Percentiles rank a stretch among this genome's conserved stretches.
These are phyloP conservation scores for Diaporthe citriasiana DNA, from an alignment of 2,329 filamentous ascomycete species.

Conservation along the genomic window DNA sequence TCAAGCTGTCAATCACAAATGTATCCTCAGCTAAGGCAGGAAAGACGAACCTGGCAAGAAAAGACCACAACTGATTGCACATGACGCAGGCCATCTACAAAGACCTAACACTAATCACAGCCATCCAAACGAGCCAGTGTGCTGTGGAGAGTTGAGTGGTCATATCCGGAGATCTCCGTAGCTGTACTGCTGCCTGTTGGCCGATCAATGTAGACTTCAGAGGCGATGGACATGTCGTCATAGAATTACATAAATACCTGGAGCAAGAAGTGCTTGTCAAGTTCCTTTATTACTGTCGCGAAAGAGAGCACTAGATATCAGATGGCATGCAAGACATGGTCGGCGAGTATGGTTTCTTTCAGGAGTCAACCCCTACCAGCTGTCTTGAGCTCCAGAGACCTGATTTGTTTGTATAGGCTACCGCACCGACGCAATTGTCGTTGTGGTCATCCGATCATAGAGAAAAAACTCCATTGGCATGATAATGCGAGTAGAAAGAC, in stretches of 20 bases:
- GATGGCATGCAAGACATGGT: background rate
- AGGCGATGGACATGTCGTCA: background rate
- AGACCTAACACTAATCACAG: background rate
- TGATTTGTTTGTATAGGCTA: too few relatives aligned
- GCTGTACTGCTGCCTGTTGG: background rate
- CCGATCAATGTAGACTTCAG: background rate
- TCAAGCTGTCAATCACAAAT: background rate
- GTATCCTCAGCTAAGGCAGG: background rate
- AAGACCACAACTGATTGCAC: background rate
- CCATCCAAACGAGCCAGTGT: background rate
- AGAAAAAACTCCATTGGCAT: background rate
- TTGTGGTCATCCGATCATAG: too few relatives aligned
- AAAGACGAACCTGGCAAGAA: constrained; percentile 7
- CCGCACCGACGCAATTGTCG: too few relatives aligned
- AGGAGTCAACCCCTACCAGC: background rate
- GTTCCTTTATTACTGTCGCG: background rate
- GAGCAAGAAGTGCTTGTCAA: background rate
- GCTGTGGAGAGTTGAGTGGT: background rate
- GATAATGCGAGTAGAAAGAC: too few relatives aligned
- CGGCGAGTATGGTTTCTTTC: background rate
- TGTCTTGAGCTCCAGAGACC: too few relatives aligned
- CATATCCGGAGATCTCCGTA: background rate
- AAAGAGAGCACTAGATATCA: background rate
- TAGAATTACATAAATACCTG: background rate
- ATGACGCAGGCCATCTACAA: background rate